Conservation (phyloP, 345 rosid genomes). For the Hirschfeldia incana region DNA sequence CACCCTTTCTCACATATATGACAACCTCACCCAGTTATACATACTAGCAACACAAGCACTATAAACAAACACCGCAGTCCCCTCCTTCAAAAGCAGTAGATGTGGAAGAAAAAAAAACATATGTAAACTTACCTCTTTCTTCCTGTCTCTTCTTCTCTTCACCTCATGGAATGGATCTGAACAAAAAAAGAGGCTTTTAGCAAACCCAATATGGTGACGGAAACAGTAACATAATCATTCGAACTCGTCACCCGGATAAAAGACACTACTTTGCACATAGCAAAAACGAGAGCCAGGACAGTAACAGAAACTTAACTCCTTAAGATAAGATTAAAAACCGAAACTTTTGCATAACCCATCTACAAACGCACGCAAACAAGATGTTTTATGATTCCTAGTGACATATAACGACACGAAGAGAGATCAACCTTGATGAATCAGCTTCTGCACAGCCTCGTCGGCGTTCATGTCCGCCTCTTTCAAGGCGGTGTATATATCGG, state of each 20-base stretch:
- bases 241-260: neutral
- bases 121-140: slow-evolving; percentile 2
- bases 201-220: neutral
- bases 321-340: neutral
- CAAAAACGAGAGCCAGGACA: neutral
- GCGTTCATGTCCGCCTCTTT: slow-evolving; percentile 7
- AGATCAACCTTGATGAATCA: slow-evolving; percentile 2
- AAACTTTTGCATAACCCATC: neutral
- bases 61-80: neutral
- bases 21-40: neutral
- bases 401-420: neutral
- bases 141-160: slow-evolving; percentile 14
- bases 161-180: slow-evolving; percentile 14
- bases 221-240: neutral
- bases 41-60: neutral
- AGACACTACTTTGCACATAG: neutral
- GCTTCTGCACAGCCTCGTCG: slow-evolving; percentile 6
- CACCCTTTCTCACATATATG: neutral
- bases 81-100: neutral
- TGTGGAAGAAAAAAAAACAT: neutral
- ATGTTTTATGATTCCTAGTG: neutral
- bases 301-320: neutral
- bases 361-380: neutral
- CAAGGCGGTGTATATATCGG: slow-evolving; percentile 1
- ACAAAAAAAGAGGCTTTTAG: neutral